These are phyloP conservation scores for Grosmannia serpens DNA, from an alignment of 2,329 filamentous ascomycete species.

Conservation along the genomic window DNA sequence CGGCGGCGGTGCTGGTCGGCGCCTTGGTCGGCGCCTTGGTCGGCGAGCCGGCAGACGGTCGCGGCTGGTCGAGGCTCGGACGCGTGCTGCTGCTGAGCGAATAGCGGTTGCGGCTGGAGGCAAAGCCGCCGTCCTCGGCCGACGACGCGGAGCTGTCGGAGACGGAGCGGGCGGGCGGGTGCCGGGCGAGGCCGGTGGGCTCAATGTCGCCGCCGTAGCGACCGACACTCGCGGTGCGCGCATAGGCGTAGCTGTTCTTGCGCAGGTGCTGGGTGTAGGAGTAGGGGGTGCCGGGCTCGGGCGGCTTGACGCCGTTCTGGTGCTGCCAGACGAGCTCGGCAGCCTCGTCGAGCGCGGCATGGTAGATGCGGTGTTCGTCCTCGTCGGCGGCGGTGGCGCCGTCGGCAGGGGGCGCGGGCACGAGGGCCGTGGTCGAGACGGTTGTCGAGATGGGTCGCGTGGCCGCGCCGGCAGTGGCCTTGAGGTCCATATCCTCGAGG, in stretches of 20 bases:
- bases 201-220: constrained; percentile 34
- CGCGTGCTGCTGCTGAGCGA: constrained; percentile 15
- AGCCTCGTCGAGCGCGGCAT: constrained; percentile 64
- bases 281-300: constrained; percentile 52
- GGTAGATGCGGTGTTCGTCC: constrained; percentile 52
- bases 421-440: background rate
- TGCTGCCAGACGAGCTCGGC: constrained; percentile 71
- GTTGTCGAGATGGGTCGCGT: background rate
- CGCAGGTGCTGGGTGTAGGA: constrained; percentile 57
- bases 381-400: constrained; percentile 39
- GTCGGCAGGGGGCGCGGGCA: background rate
- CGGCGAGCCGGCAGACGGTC: background rate
- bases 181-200: constrained; percentile 33
- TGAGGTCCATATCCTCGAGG: constrained; percentile 60
- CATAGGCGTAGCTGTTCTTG: constrained; percentile 60
- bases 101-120: constrained; percentile 13
- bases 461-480: constrained; percentile 11
- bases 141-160: constrained; percentile 39
- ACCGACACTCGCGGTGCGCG: constrained; percentile 48
- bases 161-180: constrained; percentile 31
- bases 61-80: constrained; percentile 20
- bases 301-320: constrained; percentile 43
- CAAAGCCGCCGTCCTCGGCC: constrained; percentile 23
- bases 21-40: background rate
- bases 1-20: background rate